These are phyloP conservation scores for Candida quercuum DNA, from an alignment of 805 yeast species.

Conservation along the genomic window DNA sequence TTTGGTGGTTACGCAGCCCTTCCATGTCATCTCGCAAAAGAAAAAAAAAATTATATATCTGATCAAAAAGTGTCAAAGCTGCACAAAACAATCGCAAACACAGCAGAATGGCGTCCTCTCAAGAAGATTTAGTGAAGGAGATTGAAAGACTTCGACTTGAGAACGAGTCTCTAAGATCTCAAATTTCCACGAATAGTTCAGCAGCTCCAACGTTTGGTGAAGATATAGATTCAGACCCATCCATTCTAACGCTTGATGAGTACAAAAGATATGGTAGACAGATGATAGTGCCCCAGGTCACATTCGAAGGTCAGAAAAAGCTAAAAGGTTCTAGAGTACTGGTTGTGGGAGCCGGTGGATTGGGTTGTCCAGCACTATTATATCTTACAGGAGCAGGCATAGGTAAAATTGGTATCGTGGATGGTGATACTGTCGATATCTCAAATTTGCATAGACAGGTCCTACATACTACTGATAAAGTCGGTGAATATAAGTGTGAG, in stretches of 20 bases:
- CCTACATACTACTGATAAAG: conserved; percentile 59
- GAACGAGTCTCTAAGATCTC: conserved; percentile 7
- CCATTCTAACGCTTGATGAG: conserved; percentile 47
- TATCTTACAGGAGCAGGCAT: conserved; percentile 87
- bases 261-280: conserved; percentile 88
- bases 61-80: background rate
- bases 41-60: background rate
- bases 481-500: conserved; percentile 71
- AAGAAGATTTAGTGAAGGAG: conserved; percentile 4
- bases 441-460: conserved; percentile 91
- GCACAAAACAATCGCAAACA: background rate
- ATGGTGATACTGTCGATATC: conserved; percentile 75
- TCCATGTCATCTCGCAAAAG: too few relatives aligned
- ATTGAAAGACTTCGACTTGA: conserved; percentile 11
- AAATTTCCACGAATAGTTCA: conserved; percentile 4
- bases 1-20: too few relatives aligned
- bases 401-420: conserved; percentile 81
- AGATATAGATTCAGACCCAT: background rate
- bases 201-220: background rate
- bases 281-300: conserved; percentile 80
- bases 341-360: conserved; percentile 94
- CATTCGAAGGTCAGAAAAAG: conserved; percentile 45
- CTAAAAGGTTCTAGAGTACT: conserved; percentile 56
- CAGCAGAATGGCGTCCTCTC: background rate
- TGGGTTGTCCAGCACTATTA: conserved; percentile 87